These are phyloP conservation scores for Aspergillus chevalieri DNA, from an alignment of 2,329 filamentous ascomycete species.

Conservation along the genomic window DNA sequence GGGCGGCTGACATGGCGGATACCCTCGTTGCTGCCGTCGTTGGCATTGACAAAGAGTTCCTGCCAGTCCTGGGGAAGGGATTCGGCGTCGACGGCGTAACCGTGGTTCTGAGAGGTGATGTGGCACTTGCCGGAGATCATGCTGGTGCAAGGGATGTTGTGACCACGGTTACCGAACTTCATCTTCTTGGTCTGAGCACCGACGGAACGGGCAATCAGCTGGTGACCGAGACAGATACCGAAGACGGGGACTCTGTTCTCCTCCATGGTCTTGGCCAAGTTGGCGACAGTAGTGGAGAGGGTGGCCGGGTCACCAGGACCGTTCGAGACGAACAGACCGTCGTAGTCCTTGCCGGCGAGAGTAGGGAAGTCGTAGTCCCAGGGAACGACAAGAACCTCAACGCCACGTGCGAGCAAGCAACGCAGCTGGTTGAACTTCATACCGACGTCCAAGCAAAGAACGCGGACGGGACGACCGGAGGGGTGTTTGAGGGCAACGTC, in stretches of 20 bases:
- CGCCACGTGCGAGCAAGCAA: slow-evolving; percentile 82
- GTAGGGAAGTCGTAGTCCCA: slow-evolving; percentile 90
- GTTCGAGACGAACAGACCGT: slow-evolving; percentile 96
- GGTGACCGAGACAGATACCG: slow-evolving; percentile 92
- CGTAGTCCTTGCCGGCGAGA: slow-evolving; percentile 74
- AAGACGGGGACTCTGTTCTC: slow-evolving; percentile 83
- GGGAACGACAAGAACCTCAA: slow-evolving; percentile 89
- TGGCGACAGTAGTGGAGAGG: slow-evolving; percentile 68
- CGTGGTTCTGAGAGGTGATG: slow-evolving; percentile 98
- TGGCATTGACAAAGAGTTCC: slow-evolving; percentile 95
- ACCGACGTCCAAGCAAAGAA: slow-evolving; percentile 91
- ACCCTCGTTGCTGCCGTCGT: slow-evolving; percentile 96
- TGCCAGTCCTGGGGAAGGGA: slow-evolving; percentile 75
- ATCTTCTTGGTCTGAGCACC: slow-evolving; percentile 87
- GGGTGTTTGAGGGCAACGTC: slow-evolving; percentile 73
- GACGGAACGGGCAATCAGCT: slow-evolving; percentile 80
- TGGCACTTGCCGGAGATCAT: slow-evolving; percentile 94
- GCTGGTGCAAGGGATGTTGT: slow-evolving; percentile 97
- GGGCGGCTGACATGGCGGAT: slow-evolving; percentile 80
- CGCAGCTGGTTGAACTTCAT: slow-evolving; percentile 98
- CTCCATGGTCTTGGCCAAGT: slow-evolving; percentile 69
- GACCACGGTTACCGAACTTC: slow-evolving; percentile 98
- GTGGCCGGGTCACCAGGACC: slow-evolving; percentile 91
- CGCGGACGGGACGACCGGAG: slow-evolving; percentile 76
- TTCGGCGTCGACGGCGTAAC: slow-evolving; percentile 80